Percentiles rank a stretch among this genome's conserved stretches.
phyloP scores from a whole-genome alignment of 495 filamentous ascomycete genomes.

The Podospora pseudopauciseta region DNA sequence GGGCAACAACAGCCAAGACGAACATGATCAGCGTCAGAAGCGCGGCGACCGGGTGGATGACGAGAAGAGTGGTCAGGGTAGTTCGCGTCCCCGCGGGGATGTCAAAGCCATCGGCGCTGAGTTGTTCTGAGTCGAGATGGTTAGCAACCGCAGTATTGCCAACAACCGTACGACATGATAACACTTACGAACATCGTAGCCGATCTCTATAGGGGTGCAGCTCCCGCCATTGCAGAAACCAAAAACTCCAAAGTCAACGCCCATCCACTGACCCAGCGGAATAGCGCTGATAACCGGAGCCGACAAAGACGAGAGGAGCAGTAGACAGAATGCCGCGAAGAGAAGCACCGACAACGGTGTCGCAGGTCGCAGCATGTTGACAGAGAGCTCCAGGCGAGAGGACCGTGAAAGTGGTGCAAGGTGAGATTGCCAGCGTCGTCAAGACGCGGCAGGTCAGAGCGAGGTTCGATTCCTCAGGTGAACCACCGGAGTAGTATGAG shows the following conservation, averaged over 20 bases:
- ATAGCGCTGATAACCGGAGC: constrained; percentile 86
- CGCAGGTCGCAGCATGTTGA: constrained; percentile 74
- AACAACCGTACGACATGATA: not conserved
- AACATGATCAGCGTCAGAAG: constrained; percentile 82
- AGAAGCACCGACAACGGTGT: constrained; percentile 87
- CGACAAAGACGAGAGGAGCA: constrained; percentile 86
- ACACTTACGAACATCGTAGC: constrained; percentile 78
- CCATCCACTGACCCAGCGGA: constrained; percentile 70
- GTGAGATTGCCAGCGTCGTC: constrained; percentile 29
- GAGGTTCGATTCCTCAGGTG: constrained; percentile 15
- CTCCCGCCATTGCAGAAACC: constrained; percentile 66
- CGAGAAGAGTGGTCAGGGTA: constrained; percentile 84
- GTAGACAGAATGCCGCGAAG: constrained; percentile 75
- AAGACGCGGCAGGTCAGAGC: constrained; percentile 30
- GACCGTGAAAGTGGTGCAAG: constrained; percentile 5
- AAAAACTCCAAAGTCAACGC: constrained; percentile 87
- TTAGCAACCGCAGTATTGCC: constrained; percentile 12
- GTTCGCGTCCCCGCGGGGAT: constrained; percentile 70
- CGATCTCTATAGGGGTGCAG: constrained; percentile 74
- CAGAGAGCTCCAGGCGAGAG: not conserved
- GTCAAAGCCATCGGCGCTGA: constrained; percentile 54
- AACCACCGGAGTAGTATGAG: not conserved
- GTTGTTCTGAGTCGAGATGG: constrained; percentile 40
- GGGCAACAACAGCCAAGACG: constrained; percentile 71
- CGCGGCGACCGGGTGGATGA: constrained; percentile 89